Conservation (phyloP, 2,329 filamentous ascomycete species). For the Emergomyces africanus region DNA sequence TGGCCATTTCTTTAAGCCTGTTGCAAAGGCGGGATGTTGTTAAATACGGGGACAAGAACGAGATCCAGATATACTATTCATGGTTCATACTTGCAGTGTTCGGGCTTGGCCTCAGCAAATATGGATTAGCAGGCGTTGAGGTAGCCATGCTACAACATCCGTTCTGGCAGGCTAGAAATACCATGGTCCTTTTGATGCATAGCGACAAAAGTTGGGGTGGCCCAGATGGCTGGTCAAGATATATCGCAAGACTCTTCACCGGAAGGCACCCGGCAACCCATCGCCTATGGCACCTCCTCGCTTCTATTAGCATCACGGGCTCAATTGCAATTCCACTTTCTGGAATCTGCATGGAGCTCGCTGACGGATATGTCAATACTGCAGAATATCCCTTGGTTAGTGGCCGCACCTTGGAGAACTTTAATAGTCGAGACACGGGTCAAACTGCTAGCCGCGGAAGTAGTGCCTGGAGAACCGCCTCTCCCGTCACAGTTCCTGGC, state of each 20-base stretch:
- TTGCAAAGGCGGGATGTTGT: background rate
- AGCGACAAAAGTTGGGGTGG: background rate
- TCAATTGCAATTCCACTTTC: constrained; percentile 6
- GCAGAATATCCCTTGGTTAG: background rate
- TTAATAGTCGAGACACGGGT: background rate
- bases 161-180: constrained; percentile 1
- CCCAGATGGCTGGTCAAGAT: background rate
- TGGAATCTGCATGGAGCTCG: constrained; percentile 4
- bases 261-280: background rate
- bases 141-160: constrained; percentile 6
- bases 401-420: constrained; percentile 1
- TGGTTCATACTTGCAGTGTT: constrained; percentile 8
- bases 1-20: background rate
- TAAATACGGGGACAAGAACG: constrained; percentile 1
- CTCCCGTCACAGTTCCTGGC: constrained; percentile 1
- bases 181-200: constrained; percentile 5
- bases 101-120: constrained; percentile 3
- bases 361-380: constrained; percentile 3
- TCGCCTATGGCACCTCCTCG: constrained; percentile 1
- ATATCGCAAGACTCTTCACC: background rate
- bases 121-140: constrained; percentile 6
- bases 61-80: constrained; percentile 5
- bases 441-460: background rate
- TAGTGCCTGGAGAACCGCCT: background rate
- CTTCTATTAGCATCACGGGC: background rate